These are phyloP conservation scores for Streptanthus diversifolius DNA, from an alignment of 345 rosid species.

Conservation along the genomic window DNA sequence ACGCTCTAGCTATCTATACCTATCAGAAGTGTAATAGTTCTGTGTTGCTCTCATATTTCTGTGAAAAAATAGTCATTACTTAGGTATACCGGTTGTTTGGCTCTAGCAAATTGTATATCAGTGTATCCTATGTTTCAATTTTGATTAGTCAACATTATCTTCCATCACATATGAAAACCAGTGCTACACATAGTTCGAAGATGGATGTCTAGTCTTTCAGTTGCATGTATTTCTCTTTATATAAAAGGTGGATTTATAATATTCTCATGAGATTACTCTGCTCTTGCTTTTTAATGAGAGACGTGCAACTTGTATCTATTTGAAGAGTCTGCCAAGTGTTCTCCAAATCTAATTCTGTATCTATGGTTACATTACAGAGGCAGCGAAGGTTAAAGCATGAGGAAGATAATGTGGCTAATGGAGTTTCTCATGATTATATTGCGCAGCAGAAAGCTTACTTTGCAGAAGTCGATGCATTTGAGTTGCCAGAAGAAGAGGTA, in stretches of 20 bases:
- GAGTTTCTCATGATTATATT: constrained; percentile 46
- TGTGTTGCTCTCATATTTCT: constrained; percentile 3
- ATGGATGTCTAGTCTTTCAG: neutral
- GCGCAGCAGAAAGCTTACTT: constrained; percentile 67
- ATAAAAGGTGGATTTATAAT: neutral
- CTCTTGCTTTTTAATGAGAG: neutral
- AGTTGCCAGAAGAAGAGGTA: constrained; percentile 68
- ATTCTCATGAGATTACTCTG: neutral
- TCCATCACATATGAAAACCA: neutral
- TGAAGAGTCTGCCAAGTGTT: neutral
- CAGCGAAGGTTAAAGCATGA: constrained; percentile 12
- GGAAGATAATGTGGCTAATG: constrained; percentile 15
- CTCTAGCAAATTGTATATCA: neutral
- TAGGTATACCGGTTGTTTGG: neutral
- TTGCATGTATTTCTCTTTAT: neutral
- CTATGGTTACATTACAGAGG: constrained; percentile 40
- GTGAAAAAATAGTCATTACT: neutral
- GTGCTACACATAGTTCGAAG: neutral
- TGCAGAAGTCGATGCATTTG: constrained; percentile 70
- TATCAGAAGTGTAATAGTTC: constrained; percentile 2
- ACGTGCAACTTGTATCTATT: neutral
- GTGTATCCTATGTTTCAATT: neutral
- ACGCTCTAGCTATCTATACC: neutral
- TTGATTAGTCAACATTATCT: neutral
- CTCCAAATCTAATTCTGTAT: neutral